These are phyloP conservation scores for Neltuma alba DNA, from an alignment of 306 rosid species.

Conservation along the genomic window DNA sequence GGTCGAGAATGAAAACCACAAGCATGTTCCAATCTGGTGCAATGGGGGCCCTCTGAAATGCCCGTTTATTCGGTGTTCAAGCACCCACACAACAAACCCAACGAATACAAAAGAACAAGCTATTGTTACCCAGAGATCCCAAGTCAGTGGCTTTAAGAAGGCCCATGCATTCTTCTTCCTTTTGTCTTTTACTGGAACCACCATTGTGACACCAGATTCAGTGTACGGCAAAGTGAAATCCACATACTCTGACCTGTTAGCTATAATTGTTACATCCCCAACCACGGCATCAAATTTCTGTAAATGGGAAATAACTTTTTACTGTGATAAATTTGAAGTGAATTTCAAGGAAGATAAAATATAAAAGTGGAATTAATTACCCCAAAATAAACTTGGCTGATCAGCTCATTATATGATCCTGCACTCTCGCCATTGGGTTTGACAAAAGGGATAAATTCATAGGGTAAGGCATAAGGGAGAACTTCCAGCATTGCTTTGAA, in stretches of 20 bases:
- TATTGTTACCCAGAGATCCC: constrained; percentile 56
- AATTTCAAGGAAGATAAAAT: background rate
- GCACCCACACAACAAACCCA: constrained; percentile 66
- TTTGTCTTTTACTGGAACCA: constrained; percentile 50
- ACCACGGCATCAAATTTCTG: constrained; percentile 58
- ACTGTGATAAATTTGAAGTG: background rate
- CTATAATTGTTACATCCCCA: constrained; percentile 45
- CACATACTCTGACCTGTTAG: constrained; percentile 53
- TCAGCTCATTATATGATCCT: constrained; percentile 47
- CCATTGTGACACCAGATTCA: constrained; percentile 66
- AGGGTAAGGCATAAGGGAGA: constrained; percentile 47
- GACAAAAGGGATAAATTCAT: constrained; percentile 48
- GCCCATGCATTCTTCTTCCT: constrained; percentile 55
- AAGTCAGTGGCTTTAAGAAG: constrained; percentile 62
- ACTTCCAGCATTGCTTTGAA: constrained; percentile 45
- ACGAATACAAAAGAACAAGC: constrained; percentile 51
- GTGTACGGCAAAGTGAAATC: constrained; percentile 68
- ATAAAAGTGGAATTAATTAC: constrained; percentile 29
- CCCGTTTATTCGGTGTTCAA: constrained; percentile 58
- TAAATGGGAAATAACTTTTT: background rate
- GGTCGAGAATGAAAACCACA: constrained; percentile 77
- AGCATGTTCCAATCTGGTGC: constrained; percentile 63
- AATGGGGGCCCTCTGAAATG: constrained; percentile 61
- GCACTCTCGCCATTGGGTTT: constrained; percentile 12
- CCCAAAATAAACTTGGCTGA: constrained; percentile 50